phyloP scores from a whole-genome alignment of 768 basidiomycete genomes.

The Pleurotus tuoliensis region DNA sequence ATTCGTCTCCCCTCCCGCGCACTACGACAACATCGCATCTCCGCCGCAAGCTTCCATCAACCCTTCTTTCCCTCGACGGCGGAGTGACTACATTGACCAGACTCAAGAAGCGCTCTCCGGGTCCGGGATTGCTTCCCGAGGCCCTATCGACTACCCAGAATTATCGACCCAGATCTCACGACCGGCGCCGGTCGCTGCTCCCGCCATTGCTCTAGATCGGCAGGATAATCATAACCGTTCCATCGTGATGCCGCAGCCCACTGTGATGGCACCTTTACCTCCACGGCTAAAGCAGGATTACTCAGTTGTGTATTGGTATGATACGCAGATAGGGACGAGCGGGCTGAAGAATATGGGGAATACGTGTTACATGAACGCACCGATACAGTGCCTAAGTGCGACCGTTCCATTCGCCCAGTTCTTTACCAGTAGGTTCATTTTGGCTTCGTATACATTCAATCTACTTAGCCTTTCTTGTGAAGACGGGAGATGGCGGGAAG shows the following conservation, averaged over 20 bases:
- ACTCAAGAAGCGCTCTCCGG: conserved; percentile 58
- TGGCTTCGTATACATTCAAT: not conserved
- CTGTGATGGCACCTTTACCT: conserved; percentile 41
- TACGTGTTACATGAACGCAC: conserved; percentile 99
- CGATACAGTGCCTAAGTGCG: conserved; percentile 93
- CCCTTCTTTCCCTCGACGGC: conserved; percentile 67
- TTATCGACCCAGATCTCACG: conserved; percentile 60
- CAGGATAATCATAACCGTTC: conserved; percentile 70
- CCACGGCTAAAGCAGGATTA: conserved; percentile 75
- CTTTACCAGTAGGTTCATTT: conserved; percentile 66
- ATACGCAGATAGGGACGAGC: conserved; percentile 71
- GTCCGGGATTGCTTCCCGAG: conserved; percentile 33
- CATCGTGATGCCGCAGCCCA: conserved; percentile 29
- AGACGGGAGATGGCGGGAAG: conserved; percentile 80
- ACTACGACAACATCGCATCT: conserved; percentile 47
- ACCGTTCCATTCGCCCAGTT: conserved; percentile 91
- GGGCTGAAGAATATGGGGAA: conserved; percentile 95
- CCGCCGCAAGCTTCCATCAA: conserved; percentile 88
- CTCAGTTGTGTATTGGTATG: conserved; percentile 81
- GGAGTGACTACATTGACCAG: conserved; percentile 81
- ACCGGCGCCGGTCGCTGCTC: conserved; percentile 76
- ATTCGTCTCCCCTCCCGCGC: conserved; percentile 33
- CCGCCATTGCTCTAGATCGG: conserved; percentile 58
- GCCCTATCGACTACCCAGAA: conserved; percentile 79
- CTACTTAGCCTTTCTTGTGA: conserved; percentile 4